These are phyloP conservation scores for Mucor plumbeus DNA, from an alignment of 371 early-diverging fungal species.

Conservation along the genomic window DNA sequence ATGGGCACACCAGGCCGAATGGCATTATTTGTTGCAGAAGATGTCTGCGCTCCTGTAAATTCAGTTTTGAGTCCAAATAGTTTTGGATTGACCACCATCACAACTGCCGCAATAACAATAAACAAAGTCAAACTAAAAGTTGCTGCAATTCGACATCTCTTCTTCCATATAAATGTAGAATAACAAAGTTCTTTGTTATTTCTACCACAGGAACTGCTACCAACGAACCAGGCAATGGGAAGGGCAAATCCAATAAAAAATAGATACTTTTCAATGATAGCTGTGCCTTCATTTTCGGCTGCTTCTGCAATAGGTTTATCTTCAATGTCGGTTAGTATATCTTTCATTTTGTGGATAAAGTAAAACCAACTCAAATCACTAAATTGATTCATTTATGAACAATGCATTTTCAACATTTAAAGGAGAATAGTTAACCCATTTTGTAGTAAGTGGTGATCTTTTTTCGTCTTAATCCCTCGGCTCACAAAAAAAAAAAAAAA, in stretches of 20 bases:
- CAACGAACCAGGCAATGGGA: slow-evolving; percentile 48
- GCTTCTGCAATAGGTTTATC: background rate
- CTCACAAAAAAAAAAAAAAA: too few relatives aligned
- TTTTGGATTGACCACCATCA: slow-evolving; percentile 45
- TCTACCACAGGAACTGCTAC: slow-evolving; percentile 26
- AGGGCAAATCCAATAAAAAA: slow-evolving; percentile 46
- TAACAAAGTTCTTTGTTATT: background rate
- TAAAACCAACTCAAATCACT: too few relatives aligned
- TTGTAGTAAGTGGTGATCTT: too few relatives aligned
- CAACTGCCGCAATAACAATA: slow-evolving; percentile 33
- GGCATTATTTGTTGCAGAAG: slow-evolving; percentile 32
- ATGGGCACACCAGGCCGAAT: slow-evolving; percentile 50
- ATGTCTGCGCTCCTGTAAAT: slow-evolving; percentile 38
- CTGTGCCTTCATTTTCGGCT: background rate
- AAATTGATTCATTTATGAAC: too few relatives aligned
- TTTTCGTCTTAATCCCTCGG: too few relatives aligned
- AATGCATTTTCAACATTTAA: too few relatives aligned
- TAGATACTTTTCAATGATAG: slow-evolving; percentile 25
- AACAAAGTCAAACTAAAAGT: slow-evolving; percentile 33
- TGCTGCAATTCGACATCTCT: slow-evolving; percentile 50
- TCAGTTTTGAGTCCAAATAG: slow-evolving; percentile 42
- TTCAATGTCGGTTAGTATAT: background rate
- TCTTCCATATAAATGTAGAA: slow-evolving; percentile 40
- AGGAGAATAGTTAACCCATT: too few relatives aligned
- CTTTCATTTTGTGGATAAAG: background rate